Evolutionary conservation across 2,329 filamentous ascomycete species (phyloP), one percentile per base, ranked within the genome.

Genomic region (Coleophoma crateriformis): DNA sequence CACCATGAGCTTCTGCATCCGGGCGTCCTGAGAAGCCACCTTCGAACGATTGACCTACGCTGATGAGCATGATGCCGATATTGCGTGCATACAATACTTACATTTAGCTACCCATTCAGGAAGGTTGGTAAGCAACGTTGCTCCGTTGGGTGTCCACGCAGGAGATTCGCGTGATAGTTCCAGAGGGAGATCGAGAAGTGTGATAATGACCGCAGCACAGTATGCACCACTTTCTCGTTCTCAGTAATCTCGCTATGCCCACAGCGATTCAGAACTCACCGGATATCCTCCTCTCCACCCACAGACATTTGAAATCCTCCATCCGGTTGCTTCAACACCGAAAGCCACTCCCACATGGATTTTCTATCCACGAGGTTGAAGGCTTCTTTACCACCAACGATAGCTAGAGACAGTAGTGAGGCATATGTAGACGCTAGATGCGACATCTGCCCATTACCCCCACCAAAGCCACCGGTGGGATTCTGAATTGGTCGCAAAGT

Each of bases 391-490:
- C 87, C 89, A 46, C 88, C 90, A 39, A 92, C 87, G 54, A 90
- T 79, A 20, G 86, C 81, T 46, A 99, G 74, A 42, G 87, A 82
- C 51, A 99, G 78, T 17, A 95, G 71, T 38, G 85, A 79, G 44
- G 91, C 90, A 75, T 97, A 99, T 1, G 88, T 90, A 43, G 88
- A 86, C 50, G 94, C 94, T 58, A 94, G 79, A 69, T 99, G 94
- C 47, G 89, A 90, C 57, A 81, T 77, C 65, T 97, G 94, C 27
- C 92, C 90, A 67, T 90, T 87, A n/a, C 94, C 91, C 55, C 92
- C 94, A 47, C 90, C 94, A 66, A 96, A 96, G 2, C 94, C 94
- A 46, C 94, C 94, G 14, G 76, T 76, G 19, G 75, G 67, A 67
- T 96, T 95, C 70, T 97, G 94, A 69, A 92, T 84, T 41, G 88